Evolutionary conservation across 306 rosid genomes (phyloP).

Genomic region (Acmispon strigosus): DNA sequence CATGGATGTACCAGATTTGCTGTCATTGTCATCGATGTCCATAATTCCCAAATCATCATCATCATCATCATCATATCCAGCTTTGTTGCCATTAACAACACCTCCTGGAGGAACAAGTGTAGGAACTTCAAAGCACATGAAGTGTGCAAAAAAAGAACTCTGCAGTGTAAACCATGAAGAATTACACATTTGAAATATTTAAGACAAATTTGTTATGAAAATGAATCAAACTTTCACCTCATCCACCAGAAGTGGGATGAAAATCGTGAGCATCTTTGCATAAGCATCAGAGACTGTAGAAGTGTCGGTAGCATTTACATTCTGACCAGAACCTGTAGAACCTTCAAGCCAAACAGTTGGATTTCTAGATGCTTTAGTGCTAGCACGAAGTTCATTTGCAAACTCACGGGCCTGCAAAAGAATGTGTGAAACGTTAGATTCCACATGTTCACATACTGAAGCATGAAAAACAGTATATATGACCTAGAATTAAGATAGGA

Average conservation of each 20-base stretch:
- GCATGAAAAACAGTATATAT: not conserved
- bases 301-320: constrained; percentile 82
- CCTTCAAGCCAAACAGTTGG: constrained; percentile 97
- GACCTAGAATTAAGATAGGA: not conserved
- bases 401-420: constrained; percentile 87
- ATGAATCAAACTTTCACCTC: constrained; percentile 53
- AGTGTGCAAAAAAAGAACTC: constrained; percentile 99
- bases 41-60: constrained; percentile 96
- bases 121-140: constrained; percentile 99
- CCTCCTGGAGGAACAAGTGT: constrained; percentile 95
- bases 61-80: constrained; percentile 61
- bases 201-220: not conserved
- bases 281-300: constrained; percentile 97
- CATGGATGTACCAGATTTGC: constrained; percentile 62
- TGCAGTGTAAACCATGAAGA: constrained; percentile 37
- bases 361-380: constrained; percentile 94
- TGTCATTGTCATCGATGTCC: constrained; percentile 93
- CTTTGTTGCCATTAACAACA: constrained; percentile 66
- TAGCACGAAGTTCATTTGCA: constrained; percentile 98
- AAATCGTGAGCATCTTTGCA: constrained; percentile 93
- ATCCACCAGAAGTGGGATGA: constrained; percentile 96
- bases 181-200: constrained; percentile 20
- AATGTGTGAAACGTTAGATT: constrained; percentile 14
- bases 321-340: constrained; percentile 85
- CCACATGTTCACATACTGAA: not conserved